Conservation (phyloP, 306 rosid species). For the Inga leiocalycina region DNA sequence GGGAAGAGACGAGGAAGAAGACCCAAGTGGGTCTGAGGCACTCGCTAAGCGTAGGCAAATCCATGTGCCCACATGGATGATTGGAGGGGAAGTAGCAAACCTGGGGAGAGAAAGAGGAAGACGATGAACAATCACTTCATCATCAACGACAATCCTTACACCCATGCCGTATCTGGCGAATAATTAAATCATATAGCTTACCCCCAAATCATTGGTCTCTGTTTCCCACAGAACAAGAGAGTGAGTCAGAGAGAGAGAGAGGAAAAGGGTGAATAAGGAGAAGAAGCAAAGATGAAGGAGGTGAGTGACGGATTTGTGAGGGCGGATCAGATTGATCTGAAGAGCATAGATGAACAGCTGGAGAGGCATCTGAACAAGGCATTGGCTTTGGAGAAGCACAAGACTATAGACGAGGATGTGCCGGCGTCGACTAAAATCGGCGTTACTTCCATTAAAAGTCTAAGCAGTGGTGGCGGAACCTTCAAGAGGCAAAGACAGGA, state of each 20-base stretch:
- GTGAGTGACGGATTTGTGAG: constrained; percentile 70
- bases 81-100: constrained; percentile 37
- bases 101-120: constrained; percentile 24
- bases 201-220: constrained; percentile 17
- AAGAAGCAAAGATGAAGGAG: constrained; percentile 54
- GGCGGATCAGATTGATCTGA: constrained; percentile 94
- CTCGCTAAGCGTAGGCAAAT: constrained; percentile 71
- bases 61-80: constrained; percentile 87
- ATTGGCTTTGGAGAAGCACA: constrained; percentile 62
- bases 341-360: constrained; percentile 75
- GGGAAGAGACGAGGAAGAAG: constrained; percentile 28
- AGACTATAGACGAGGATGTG: constrained; percentile 39
- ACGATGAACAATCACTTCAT: constrained; percentile 14
- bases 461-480: constrained; percentile 2
- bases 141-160: constrained; percentile 19
- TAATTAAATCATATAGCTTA: neutral
- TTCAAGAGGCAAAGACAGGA: constrained; percentile 59
- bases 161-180: constrained; percentile 15
- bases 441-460: constrained; percentile 4
- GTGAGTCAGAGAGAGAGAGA: no score
- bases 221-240: neutral
- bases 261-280: neutral
- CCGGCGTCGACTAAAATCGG: neutral
- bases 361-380: constrained; percentile 76
- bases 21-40: constrained; percentile 71